phyloP scores from a whole-genome alignment of 2,329 filamentous ascomycete genomes.

The Emmonsiellopsis sp. region DNA sequence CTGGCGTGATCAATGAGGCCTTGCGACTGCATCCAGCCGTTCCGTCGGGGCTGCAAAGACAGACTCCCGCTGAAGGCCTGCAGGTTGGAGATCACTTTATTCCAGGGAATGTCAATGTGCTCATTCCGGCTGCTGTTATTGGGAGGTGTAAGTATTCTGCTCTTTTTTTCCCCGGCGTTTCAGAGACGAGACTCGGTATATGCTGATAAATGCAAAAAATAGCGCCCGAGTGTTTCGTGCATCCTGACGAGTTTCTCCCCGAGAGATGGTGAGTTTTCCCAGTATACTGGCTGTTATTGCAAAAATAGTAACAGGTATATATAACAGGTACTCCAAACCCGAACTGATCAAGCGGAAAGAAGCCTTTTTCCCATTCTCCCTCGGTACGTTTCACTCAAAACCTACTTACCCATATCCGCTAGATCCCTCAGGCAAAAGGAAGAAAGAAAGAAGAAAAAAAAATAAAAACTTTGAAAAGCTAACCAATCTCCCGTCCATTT shows the following conservation, averaged over 20 bases:
- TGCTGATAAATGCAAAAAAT: slow-evolving; percentile 6
- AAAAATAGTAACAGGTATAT: too few species aligned
- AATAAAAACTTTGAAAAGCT: too few species aligned
- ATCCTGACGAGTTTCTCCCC: slow-evolving; percentile 30
- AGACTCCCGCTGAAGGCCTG: slow-evolving; percentile 24
- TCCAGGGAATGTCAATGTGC: slow-evolving; percentile 22
- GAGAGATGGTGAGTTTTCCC: slow-evolving; percentile 22
- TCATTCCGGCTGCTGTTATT: slow-evolving; percentile 17
- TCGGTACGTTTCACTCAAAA: not conserved
- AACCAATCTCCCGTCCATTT: too few species aligned
- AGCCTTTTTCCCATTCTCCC: slow-evolving; percentile 9
- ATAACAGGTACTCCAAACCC: slow-evolving; percentile 6
- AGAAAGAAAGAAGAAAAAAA: not conserved
- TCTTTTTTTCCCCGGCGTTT: not conserved
- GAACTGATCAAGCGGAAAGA: slow-evolving; percentile 13
- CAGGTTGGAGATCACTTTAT: slow-evolving; percentile 19
- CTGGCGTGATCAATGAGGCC: slow-evolving; percentile 31
- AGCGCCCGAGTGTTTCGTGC: slow-evolving; percentile 31
- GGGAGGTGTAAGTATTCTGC: slow-evolving; percentile 20
- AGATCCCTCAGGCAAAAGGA: not conserved
- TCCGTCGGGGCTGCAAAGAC: slow-evolving; percentile 22
- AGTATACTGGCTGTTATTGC: too few species aligned
- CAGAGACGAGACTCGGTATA: not conserved
- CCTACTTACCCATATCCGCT: too few species aligned
- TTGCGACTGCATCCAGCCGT: slow-evolving; percentile 19